Conservation (phyloP, 768 basidiomycete species). For the Termitomyces titanicus region DNA sequence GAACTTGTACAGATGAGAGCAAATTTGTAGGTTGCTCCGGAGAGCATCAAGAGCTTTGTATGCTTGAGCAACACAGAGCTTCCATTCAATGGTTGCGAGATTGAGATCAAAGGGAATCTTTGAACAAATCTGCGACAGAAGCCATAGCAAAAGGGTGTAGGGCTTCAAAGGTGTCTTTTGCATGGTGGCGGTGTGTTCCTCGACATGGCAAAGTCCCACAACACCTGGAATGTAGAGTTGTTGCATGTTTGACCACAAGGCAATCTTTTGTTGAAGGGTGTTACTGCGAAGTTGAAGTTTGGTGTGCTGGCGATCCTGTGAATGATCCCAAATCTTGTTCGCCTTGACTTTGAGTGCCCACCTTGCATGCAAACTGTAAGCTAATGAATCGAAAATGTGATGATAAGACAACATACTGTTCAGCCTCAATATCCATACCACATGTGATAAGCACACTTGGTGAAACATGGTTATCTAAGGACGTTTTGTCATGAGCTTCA, state of each 20-base stretch:
- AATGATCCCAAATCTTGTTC: conserved; percentile 2
- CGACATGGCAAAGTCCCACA: neutral
- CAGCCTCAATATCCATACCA: conserved; percentile 14
- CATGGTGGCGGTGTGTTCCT: neutral
- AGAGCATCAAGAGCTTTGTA: conserved; percentile 10
- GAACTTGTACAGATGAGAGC: conserved; percentile 3
- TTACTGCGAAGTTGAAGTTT: conserved; percentile 10
- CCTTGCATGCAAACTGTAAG: conserved; percentile 1
- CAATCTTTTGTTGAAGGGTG: conserved; percentile 6
- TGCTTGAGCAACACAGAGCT: conserved; percentile 7
- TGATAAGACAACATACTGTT: conserved; percentile 12
- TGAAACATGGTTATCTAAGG: conserved; percentile 1
- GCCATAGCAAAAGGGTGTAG: neutral
- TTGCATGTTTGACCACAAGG: conserved; percentile 10
- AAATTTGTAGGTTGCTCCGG: conserved; percentile 2
- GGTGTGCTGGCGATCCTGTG: conserved; percentile 6
- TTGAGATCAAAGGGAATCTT: neutral
- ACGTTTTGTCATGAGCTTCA: conserved; percentile 5
- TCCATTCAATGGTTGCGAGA: conserved; percentile 8
- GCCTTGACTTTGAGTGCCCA: neutral
- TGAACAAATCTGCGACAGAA: conserved; percentile 3
- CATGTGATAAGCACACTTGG: conserved; percentile 1
- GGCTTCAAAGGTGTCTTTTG: neutral
- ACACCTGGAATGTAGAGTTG: conserved; percentile 13
- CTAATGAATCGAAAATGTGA: neutral